Conservation (phyloP, 2,329 filamentous ascomycete genomes). For the Penicillium brasilianum region DNA sequence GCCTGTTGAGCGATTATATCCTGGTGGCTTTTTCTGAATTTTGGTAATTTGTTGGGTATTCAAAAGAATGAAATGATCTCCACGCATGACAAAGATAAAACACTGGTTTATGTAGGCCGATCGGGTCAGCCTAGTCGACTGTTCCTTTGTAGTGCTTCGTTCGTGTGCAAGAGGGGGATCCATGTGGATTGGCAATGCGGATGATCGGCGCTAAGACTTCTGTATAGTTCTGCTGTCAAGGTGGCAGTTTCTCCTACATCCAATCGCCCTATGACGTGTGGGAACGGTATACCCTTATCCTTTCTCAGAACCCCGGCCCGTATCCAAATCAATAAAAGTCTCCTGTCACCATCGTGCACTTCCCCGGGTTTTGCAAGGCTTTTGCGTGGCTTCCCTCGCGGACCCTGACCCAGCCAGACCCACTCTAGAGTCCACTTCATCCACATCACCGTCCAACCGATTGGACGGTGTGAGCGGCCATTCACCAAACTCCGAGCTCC, state of each 20-base stretch:
- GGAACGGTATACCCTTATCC: neutral
- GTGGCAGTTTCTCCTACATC: neutral
- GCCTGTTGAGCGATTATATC: neutral
- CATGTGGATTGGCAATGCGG: neutral
- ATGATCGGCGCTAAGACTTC: neutral
- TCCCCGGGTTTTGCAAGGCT: slow-evolving; percentile 1
- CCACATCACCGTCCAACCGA: neutral
- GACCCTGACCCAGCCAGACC: neutral
- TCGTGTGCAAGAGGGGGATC: neutral
- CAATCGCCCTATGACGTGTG: neutral
- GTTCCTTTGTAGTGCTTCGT: neutral
- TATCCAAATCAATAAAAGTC: neutral
- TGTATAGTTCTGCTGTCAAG: neutral
- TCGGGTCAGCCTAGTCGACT: no score
- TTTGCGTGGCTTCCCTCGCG: neutral
- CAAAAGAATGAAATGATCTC: neutral
- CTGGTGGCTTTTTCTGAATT: neutral
- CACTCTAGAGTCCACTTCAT: neutral
- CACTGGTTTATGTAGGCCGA: neutral
- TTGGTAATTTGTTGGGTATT: neutral
- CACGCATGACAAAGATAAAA: neutral
- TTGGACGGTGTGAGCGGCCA: slow-evolving; percentile 4
- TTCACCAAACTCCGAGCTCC: slow-evolving; percentile 18
- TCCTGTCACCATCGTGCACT: neutral
- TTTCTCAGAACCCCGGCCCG: neutral